These are phyloP conservation scores for Ophiostoma montium DNA, from an alignment of 2,329 filamentous ascomycete species.

Conservation along the genomic window DNA sequence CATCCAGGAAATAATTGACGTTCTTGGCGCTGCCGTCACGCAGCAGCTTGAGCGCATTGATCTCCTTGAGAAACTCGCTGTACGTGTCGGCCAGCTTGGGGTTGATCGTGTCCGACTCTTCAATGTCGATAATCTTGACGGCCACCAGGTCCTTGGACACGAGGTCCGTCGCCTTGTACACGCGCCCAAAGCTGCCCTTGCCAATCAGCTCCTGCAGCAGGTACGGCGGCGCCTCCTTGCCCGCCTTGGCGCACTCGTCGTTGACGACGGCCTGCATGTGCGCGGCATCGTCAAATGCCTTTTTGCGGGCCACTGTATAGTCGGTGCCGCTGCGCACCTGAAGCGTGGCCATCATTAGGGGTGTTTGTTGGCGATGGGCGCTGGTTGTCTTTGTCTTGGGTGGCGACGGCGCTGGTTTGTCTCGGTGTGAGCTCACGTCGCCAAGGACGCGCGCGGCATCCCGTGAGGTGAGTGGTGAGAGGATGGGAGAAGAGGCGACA, in stretches of 20 bases:
- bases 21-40: slow-evolving; percentile 63
- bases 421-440: neutral
- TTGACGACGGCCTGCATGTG: slow-evolving; percentile 46
- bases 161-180: slow-evolving; percentile 43
- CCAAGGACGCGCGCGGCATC: neutral
- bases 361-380: neutral
- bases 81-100: slow-evolving; percentile 53
- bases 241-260: slow-evolving; percentile 41
- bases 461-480: neutral
- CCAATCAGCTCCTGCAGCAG: slow-evolving; percentile 51
- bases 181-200: slow-evolving; percentile 53
- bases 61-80: slow-evolving; percentile 55
- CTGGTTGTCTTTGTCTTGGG: neutral
- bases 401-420: neutral
- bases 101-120: slow-evolving; percentile 56
- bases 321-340: slow-evolving; percentile 20
- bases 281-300: slow-evolving; percentile 48
- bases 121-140: slow-evolving; percentile 72
- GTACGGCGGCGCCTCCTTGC: slow-evolving; percentile 44
- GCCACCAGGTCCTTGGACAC: slow-evolving; percentile 38
- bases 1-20: slow-evolving; percentile 70
- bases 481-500: neutral
- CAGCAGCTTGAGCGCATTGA: slow-evolving; percentile 55
- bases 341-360: slow-evolving; percentile 20
- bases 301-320: slow-evolving; percentile 20